phyloP scores from a whole-genome alignment of 2,329 filamentous ascomycete genomes.

The Pseudogymnoascus sp. region DNA sequence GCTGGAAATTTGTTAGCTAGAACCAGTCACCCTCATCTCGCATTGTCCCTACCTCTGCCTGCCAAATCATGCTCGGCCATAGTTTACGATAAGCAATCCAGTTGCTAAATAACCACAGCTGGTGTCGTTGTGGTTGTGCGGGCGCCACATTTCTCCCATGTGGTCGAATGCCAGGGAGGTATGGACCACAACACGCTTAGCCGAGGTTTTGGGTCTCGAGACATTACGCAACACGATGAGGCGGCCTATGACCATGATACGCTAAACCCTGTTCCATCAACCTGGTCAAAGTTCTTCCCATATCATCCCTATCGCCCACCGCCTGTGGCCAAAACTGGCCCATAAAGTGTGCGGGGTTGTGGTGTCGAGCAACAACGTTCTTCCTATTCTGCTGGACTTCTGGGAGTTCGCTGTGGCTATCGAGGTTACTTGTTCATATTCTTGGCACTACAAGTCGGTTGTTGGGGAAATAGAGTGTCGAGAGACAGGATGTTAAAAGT shows the following conservation, averaged over 20 bases:
- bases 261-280: too few species aligned
- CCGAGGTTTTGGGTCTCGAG: not conserved
- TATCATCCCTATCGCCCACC: too few species aligned
- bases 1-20: constrained; percentile 16
- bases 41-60: not conserved
- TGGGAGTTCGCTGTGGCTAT: too few species aligned
- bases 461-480: not conserved
- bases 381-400: too few species aligned
- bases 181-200: not conserved
- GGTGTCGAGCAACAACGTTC: too few species aligned
- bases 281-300: too few species aligned
- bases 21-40: not conserved
- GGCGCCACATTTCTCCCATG: too few species aligned
- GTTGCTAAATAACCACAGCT: constrained; percentile 1
- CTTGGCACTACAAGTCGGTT: not conserved
- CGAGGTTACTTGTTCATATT: not conserved
- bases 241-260: too few species aligned
- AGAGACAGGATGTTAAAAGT: not conserved
- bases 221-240: too few species aligned
- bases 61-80: constrained; percentile 10
- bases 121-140: not conserved
- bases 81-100: constrained; percentile 7
- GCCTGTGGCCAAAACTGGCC: too few species aligned
- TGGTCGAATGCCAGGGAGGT: too few species aligned
- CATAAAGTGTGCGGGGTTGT: too few species aligned